Base-by-base conservation (phyloP, 164 flowering plant species). In the Sedum album region DNA sequence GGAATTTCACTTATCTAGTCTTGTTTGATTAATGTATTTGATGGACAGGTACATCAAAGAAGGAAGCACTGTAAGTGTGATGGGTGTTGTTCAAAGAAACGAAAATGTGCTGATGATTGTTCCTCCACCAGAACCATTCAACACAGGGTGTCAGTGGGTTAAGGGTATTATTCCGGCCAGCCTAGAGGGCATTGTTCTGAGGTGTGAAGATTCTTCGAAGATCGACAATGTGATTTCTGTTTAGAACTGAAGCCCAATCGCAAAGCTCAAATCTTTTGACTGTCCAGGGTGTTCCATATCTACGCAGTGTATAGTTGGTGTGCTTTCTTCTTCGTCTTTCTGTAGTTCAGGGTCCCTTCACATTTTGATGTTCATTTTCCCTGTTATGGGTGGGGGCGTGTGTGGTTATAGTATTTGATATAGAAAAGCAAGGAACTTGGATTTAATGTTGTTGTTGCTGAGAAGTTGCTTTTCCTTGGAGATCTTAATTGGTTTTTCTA, bases 51-150 rank as follows among this genome's bases (percentile, higher is more conserved):
- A 86, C 73, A 84, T 91, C 72, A 91, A 89, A 76, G 95, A 91
- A 77, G 97, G 97, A 66, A 91, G 97, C 78, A 84, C 97, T 6
- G 95, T 91, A 0, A 89, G 95, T 71, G 93, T 91, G 55, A 89
- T 91, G 93, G 97, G 97, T 62, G 86, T 91, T 35, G 95, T 91
- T 44, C 97, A 91, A 68, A 75, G 97, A 69, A 87, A 89, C 55
- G 91, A 89, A 28, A 87, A 85, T 60, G 89, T 91, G 68, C 81
- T 91, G 60, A 89, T 91, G 97, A 89, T 91, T 14, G 93, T 89
- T 53, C 95, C 97, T 66, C 91, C 95, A 0, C 79, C 86, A 0
- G 95, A 91, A 41, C 89, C 95, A 14, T 72, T 84, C 17, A 80
- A 94, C 4, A 87, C 93, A 1, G 93, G 95, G 68, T 91, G 97